Percentiles rank a stretch among this genome's conserved stretches.
These are phyloP conservation scores for Sphaceloma murrayae DNA, from an alignment of 2,329 filamentous ascomycete genomes.

Conservation along the genomic window DNA sequence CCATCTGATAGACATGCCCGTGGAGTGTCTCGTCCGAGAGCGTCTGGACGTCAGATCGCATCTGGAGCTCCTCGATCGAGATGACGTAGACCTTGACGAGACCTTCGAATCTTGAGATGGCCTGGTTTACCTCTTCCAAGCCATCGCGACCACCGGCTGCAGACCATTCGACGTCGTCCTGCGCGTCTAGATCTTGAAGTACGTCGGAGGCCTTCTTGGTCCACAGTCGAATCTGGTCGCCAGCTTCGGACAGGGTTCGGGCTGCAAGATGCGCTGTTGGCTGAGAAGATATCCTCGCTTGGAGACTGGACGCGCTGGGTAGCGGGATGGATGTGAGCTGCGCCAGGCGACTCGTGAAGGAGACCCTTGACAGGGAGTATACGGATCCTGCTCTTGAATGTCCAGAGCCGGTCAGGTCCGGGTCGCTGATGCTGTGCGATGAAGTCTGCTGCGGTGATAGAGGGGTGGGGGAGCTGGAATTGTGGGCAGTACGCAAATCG, in stretches of 20 bases:
- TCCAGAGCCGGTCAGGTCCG: background rate
- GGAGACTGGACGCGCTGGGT: slow-evolving; percentile 74
- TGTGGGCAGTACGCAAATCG: background rate
- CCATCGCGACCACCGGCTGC: slow-evolving; percentile 79
- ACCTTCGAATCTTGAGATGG: slow-evolving; percentile 76
- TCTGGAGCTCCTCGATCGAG: slow-evolving; percentile 86
- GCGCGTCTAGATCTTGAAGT: slow-evolving; percentile 77
- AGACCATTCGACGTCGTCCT: slow-evolving; percentile 96
- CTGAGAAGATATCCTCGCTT: slow-evolving; percentile 73
- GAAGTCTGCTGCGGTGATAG: slow-evolving; percentile 3
- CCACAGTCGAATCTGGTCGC: slow-evolving; percentile 89
- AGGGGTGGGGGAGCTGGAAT: slow-evolving; percentile 3
- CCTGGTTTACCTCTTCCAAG: slow-evolving; percentile 55
- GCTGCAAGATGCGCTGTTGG: slow-evolving; percentile 76
- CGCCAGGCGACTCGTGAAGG: slow-evolving; percentile 85
- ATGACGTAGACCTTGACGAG: slow-evolving; percentile 86
- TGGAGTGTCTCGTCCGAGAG: slow-evolving; percentile 64
- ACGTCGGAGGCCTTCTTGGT: slow-evolving; percentile 87
- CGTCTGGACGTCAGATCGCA: slow-evolving; percentile 61
- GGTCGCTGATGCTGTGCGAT: slow-evolving; percentile 11
- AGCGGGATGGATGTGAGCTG: slow-evolving; percentile 85
- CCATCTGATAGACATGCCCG: slow-evolving; percentile 77
- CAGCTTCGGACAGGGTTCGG: slow-evolving; percentile 72
- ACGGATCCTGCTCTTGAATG: slow-evolving; percentile 66
- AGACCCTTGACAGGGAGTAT: slow-evolving; percentile 83